phyloP scores from a whole-genome alignment of 495 filamentous ascomycete genomes.

The Tuber magnatum region DNA sequence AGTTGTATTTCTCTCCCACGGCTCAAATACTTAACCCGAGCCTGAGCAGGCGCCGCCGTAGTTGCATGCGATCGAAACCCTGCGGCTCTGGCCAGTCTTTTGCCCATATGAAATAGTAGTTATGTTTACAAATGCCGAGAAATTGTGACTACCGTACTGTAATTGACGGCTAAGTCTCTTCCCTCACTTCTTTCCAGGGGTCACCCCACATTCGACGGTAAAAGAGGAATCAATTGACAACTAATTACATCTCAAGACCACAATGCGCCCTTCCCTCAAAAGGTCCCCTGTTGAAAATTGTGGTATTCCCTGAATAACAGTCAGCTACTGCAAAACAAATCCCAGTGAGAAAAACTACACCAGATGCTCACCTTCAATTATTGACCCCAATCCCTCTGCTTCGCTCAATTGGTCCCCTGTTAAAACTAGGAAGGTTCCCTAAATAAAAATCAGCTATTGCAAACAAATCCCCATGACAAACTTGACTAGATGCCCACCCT shows the following conservation, averaged over 20 bases:
- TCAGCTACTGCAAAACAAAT: not conserved
- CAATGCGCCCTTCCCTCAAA: not conserved
- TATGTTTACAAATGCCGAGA: too few relatives aligned
- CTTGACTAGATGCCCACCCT: not conserved
- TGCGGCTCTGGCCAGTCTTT: too few relatives aligned
- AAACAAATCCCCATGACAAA: not conserved
- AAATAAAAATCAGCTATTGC: too few relatives aligned
- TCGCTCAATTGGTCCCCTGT: not conserved
- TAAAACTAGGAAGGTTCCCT: too few relatives aligned
- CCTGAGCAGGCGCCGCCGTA: too few relatives aligned
- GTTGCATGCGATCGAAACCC: too few relatives aligned
- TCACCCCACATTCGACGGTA: not conserved
- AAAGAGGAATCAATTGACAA: not conserved
- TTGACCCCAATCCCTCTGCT: conserved; percentile 8
- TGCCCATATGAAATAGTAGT: too few relatives aligned
- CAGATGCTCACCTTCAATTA: not conserved
- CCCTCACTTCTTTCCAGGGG: not conserved
- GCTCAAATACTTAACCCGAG: too few relatives aligned
- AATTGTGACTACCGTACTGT: not conserved
- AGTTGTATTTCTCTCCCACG: too few relatives aligned
- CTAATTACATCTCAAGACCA: not conserved
- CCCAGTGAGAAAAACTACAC: not conserved
- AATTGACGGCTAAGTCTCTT: too few relatives aligned
- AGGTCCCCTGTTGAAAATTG: too few relatives aligned
- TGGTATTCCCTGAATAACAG: too few relatives aligned